Evolutionary conservation across 2,329 filamentous ascomycete genomes (phyloP).

Genomic region (Colletotrichum tanaceti): DNA sequence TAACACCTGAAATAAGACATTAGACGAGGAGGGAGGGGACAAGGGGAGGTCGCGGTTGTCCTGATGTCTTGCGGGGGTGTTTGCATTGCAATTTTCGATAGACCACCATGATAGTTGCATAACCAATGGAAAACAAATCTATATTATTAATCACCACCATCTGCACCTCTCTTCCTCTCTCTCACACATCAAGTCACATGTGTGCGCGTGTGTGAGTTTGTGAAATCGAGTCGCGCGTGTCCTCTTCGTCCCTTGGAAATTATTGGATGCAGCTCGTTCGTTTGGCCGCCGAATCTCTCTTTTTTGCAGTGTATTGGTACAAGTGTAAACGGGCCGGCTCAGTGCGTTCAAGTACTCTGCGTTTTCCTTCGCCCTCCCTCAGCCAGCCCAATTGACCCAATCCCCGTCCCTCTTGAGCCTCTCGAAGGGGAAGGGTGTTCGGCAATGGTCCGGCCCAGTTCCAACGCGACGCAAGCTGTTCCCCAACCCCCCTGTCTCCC

Average conservation of each 20-base stretch:
- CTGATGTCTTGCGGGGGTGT: constrained; percentile 22
- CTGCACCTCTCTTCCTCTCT: constrained; percentile 1
- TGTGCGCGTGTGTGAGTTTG: background rate
- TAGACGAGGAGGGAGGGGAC: background rate
- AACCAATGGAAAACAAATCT: constrained; percentile 25
- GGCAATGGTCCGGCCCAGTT: constrained; percentile 6
- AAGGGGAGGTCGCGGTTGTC: constrained; percentile 5
- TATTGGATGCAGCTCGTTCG: constrained; percentile 28
- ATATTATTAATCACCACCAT: background rate
- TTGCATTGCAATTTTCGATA: constrained; percentile 30
- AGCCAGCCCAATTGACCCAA: constrained; percentile 6
- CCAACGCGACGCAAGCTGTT: constrained; percentile 20
- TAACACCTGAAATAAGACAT: constrained; percentile 11
- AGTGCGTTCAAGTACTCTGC: constrained; percentile 21
- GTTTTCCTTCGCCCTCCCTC: constrained; percentile 19
- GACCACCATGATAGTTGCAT: constrained; percentile 36
- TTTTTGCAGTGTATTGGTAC: constrained; percentile 39
- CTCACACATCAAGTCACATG: background rate
- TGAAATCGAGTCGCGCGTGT: background rate
- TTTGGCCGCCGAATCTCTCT: constrained; percentile 32
- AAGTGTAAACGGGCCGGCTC: constrained; percentile 36
- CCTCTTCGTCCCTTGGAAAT: constrained; percentile 18
- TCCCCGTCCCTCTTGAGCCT: background rate
- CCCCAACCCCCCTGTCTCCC: background rate
- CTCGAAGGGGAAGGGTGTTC: background rate